Evolutionary conservation across 805 yeast species (phyloP).

Genomic region (Cyberlindnera nakhonratchasimensis): DNA sequence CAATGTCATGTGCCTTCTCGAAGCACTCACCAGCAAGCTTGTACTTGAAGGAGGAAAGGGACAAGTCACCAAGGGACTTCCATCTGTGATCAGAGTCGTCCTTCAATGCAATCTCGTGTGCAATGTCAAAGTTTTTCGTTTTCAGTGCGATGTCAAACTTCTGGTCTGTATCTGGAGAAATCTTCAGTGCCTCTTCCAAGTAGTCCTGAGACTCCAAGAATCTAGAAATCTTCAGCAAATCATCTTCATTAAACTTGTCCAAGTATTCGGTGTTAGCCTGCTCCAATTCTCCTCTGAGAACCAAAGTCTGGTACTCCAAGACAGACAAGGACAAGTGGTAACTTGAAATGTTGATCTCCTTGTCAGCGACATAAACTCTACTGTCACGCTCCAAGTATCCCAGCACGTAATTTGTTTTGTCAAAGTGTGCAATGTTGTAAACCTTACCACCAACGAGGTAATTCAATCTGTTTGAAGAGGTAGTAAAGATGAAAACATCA

Average conservation of each 20-base stretch:
- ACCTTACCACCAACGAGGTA: slow-evolving; percentile 93
- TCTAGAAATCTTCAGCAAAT: slow-evolving; percentile 76
- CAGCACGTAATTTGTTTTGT: slow-evolving; percentile 77
- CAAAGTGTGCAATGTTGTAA: slow-evolving; percentile 89
- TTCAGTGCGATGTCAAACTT: slow-evolving; percentile 85
- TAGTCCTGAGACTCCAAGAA: slow-evolving; percentile 93
- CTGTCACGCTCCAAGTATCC: slow-evolving; percentile 92
- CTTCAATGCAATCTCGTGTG: slow-evolving; percentile 59
- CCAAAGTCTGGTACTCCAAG: slow-evolving; percentile 92
- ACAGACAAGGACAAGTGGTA: slow-evolving; percentile 82
- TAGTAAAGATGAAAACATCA: slow-evolving; percentile 91
- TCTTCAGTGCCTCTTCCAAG: slow-evolving; percentile 74
- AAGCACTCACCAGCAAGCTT: slow-evolving; percentile 78
- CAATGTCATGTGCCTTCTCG: slow-evolving; percentile 73
- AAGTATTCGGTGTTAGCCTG: slow-evolving; percentile 61
- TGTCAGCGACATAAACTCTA: slow-evolving; percentile 86
- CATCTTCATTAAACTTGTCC: slow-evolving; percentile 60
- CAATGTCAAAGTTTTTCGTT: slow-evolving; percentile 67
- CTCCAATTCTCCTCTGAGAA: slow-evolving; percentile 90
- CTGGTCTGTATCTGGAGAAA: slow-evolving; percentile 86
- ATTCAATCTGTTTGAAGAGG: slow-evolving; percentile 81
- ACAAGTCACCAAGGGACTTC: slow-evolving; percentile 88
- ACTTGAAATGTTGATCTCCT: slow-evolving; percentile 77
- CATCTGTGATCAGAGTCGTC: slow-evolving; percentile 68
- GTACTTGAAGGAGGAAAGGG: slow-evolving; percentile 74